phyloP scores from a whole-genome alignment of 2,329 filamentous ascomycete species.

The Apiospora sp. region DNA sequence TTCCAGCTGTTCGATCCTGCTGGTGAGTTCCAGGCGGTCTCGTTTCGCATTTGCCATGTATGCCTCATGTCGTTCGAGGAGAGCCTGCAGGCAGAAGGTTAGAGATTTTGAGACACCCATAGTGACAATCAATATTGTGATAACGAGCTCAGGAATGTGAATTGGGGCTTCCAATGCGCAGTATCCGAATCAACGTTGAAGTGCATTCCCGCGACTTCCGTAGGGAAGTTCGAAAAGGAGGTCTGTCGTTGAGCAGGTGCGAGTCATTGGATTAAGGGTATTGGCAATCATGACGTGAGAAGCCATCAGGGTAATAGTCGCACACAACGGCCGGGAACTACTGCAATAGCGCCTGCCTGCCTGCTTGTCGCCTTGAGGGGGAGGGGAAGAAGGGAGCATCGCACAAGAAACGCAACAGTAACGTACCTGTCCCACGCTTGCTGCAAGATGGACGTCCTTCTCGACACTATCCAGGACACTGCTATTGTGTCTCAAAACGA shows the following conservation, averaged over 20 bases:
- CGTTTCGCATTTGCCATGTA: constrained; percentile 93
- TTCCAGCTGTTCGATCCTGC: constrained; percentile 80
- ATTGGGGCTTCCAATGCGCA: constrained; percentile 32
- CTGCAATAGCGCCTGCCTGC: constrained; percentile 10
- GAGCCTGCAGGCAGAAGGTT: constrained; percentile 80
- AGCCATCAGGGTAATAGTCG: neutral
- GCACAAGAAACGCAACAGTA: constrained; percentile 25
- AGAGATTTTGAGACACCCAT: constrained; percentile 60
- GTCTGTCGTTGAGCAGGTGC: neutral
- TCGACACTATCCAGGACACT: constrained; percentile 81
- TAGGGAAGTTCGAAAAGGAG: neutral
- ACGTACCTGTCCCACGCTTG: constrained; percentile 90
- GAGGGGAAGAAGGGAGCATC: neutral
- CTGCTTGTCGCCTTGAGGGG: neutral
- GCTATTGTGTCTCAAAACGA: constrained; percentile 82
- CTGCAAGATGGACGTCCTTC: constrained; percentile 86
- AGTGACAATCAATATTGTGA: neutral
- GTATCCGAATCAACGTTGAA: constrained; percentile 27
- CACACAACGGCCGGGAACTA: constrained; percentile 8
- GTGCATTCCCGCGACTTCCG: constrained; percentile 14
- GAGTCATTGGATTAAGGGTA: neutral
- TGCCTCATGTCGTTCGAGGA: constrained; percentile 90
- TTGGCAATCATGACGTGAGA: constrained; percentile 18
- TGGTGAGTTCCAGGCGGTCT: constrained; percentile 77
- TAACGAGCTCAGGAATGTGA: constrained; percentile 25